A percentile compares a stretch with the other conserved stretches of the same genome.
Evolutionary conservation across 306 rosid genomes (phyloP).

Genomic region (Geum urbanum): DNA sequence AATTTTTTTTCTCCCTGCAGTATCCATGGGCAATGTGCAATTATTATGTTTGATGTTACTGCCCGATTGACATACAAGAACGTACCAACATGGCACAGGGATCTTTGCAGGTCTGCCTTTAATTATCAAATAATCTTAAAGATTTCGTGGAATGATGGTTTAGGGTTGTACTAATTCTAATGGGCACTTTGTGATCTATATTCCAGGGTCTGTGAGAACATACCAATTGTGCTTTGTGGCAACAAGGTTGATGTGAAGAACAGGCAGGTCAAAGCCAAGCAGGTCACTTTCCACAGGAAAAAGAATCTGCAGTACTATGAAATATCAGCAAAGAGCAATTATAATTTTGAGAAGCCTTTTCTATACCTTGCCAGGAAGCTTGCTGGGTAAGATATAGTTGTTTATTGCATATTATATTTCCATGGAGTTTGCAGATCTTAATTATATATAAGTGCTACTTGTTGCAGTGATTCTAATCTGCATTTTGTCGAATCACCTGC

Average conservation of each 20-base stretch:
- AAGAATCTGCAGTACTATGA: constrained; percentile 79
- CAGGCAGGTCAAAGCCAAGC: constrained; percentile 86
- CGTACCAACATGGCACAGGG: constrained; percentile 81
- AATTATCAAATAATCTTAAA: neutral
- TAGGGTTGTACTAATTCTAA: neutral
- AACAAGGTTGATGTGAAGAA: constrained; percentile 88
- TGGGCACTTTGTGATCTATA: neutral
- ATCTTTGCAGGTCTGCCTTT: constrained; percentile 53
- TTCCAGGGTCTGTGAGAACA: constrained; percentile 77
- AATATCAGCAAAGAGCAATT: constrained; percentile 83
- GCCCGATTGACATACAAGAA: constrained; percentile 71
- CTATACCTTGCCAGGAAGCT: constrained; percentile 80
- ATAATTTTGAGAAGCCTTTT: constrained; percentile 76
- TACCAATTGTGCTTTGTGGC: constrained; percentile 77
- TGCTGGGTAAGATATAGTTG: constrained; percentile 50
- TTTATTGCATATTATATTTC: neutral
- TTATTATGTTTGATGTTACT: constrained; percentile 77
- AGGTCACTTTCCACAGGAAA: constrained; percentile 81
- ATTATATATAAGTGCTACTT: constrained; percentile 4
- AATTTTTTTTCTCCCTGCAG: constrained; percentile 24
- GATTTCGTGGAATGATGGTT: neutral
- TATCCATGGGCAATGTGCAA: constrained; percentile 79
- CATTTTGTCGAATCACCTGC: constrained; percentile 92
- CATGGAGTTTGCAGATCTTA: neutral
- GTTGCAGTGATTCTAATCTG: constrained; percentile 64